Base-by-base conservation (phyloP, 805 yeast species). In the Yamadazyma philogaea region DNA sequence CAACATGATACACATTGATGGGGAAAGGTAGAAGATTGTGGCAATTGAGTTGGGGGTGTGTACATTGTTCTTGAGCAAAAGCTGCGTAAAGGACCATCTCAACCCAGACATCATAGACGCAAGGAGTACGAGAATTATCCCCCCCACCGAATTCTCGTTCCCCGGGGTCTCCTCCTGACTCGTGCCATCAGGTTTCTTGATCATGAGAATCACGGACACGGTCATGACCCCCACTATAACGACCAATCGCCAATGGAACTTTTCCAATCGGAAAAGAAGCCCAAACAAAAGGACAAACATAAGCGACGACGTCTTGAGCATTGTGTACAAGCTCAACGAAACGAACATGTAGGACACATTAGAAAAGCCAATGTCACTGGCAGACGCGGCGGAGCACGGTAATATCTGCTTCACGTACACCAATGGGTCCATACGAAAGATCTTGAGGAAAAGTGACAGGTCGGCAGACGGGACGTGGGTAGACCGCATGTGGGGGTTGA, bases 1-100 rank as follows among this genome's bases (percentile, higher is more conserved):
- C 21, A 93, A 66, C 0, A 78, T 65, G 1, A 77, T 37, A 44
- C 82, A 80, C 93, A 90, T 91, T 7, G 84, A 72, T 1, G 99
- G 98, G 0, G 96, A 79, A 14, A 93, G 64, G 57, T 86, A 87
- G 51, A 85, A 71, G 33, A 93, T 89, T 6, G 97, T 87, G 30
- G 83, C 72, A 15, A 93, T 79, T 2, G 99, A 95, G 56, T 90
- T 82, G 30, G 76, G 75, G 4, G 82, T 78, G 40, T 79, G 65
- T 10, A 42, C 40, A 30, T 51, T 51, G 20, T 69, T 71, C 50
- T 77, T 83, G 38, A 93, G 66, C 27, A 91, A 72, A 17, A 93
- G 61, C 57, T 93, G 98, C 1, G 98, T 89, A 47, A 90, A 77
- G 1, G 96, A 91, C 99, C 99, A 93, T 49, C 99, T 76, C 39